These are phyloP conservation scores for Zasmidium angulare DNA, from an alignment of 2,329 filamentous ascomycete species.

Conservation along the genomic window DNA sequence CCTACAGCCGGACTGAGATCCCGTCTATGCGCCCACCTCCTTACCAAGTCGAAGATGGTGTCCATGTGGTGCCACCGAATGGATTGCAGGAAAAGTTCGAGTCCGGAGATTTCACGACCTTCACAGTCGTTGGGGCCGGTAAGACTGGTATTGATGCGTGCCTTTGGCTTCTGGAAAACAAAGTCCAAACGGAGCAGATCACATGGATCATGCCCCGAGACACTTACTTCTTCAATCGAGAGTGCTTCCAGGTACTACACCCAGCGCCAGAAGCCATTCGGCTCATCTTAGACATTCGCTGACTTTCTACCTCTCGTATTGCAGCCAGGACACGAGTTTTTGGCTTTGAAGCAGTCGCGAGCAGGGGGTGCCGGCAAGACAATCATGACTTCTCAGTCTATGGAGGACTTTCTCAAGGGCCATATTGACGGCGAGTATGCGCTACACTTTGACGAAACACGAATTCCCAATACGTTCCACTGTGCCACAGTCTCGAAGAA, in stretches of 20 bases:
- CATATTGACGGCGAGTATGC: constrained; percentile 9
- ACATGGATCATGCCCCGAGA: constrained; percentile 27
- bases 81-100: constrained; percentile 4
- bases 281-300: too few species aligned
- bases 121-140: constrained; percentile 21
- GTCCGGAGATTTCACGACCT: constrained; percentile 10
- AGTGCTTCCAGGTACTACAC: too few species aligned
- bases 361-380: constrained; percentile 1
- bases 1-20: constrained; percentile 18
- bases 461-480: constrained; percentile 18
- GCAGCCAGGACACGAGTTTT: constrained; percentile 8
- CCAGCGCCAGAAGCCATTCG: too few species aligned
- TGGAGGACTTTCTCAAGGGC: constrained; percentile 10
- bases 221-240: constrained; percentile 17
- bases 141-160: constrained; percentile 25
- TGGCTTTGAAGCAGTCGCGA: not conserved
- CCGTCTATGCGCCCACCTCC: constrained; percentile 20
- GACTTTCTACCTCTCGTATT: too few species aligned
- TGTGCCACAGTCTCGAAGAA: constrained; percentile 20
- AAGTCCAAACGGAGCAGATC: constrained; percentile 11
- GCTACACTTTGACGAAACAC: constrained; percentile 6
- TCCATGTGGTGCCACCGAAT: constrained; percentile 14
- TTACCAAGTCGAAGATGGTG: constrained; percentile 10
- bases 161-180: constrained; percentile 18
- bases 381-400: constrained; percentile 14